phyloP scores from a whole-genome alignment of 306 rosid species.

The Gleditsia sinensis region DNA sequence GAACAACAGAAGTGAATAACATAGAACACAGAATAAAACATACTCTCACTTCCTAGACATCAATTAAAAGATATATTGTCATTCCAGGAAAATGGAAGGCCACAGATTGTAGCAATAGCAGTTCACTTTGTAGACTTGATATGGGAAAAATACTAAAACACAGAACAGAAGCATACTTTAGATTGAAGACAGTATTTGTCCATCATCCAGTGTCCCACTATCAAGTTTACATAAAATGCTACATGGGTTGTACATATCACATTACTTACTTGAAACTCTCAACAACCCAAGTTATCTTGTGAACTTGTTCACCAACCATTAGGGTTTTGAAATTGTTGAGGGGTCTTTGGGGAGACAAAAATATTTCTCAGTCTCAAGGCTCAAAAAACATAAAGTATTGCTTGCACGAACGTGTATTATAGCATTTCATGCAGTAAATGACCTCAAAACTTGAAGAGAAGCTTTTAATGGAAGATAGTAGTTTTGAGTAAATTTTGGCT shows the following conservation, averaged over 20 bases:
- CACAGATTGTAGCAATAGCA: constrained; percentile 5
- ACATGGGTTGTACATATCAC: constrained; percentile 19
- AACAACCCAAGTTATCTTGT: constrained; percentile 23
- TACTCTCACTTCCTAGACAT: constrained; percentile 22
- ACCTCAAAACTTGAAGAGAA: no score
- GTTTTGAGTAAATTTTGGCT: no score
- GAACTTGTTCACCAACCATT: constrained; percentile 3
- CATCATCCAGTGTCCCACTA: background rate
- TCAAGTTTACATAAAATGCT: constrained; percentile 13
- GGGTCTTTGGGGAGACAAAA: no score
- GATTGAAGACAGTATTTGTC: constrained; percentile 9
- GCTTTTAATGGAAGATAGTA: no score
- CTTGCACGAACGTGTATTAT: no score
- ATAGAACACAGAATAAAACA: constrained; percentile 23
- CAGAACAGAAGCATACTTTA: constrained; percentile 5
- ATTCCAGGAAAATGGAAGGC: constrained; percentile 7
- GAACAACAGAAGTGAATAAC: constrained; percentile 26
- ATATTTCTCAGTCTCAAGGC: no score
- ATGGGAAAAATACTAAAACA: background rate
- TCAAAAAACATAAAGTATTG: no score
- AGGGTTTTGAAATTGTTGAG: constrained; percentile 20
- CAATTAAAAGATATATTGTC: background rate
- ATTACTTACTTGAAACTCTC: constrained; percentile 20
- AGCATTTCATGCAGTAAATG: no score
- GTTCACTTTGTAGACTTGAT: constrained; percentile 23